These are phyloP conservation scores for Graphium sp. DNA, from an alignment of 2,329 filamentous ascomycete genomes.

Conservation along the genomic window DNA sequence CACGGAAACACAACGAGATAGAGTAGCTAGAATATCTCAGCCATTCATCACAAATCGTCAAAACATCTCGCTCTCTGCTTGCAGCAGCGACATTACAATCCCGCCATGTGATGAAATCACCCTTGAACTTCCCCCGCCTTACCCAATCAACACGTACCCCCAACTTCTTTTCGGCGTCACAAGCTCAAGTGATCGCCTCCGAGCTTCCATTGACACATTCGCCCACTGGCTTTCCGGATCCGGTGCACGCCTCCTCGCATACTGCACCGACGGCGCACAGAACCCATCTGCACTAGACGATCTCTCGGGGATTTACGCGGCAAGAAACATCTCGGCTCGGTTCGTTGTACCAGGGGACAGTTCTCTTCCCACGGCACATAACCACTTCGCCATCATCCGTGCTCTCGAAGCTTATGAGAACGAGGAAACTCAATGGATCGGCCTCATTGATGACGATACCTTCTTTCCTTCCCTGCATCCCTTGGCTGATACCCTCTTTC, in stretches of 20 bases:
- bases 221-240: conserved; percentile 37
- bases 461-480: conserved; percentile 40
- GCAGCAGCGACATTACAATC: conserved; percentile 10
- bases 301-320: conserved; percentile 12
- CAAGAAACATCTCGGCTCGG: conserved; percentile 15
- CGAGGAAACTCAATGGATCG: conserved; percentile 32
- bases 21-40: conserved; percentile 17
- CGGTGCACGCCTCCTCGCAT: conserved; percentile 30
- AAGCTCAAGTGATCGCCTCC: conserved; percentile 30
- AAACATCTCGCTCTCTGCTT: conserved; percentile 12
- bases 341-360: conserved; percentile 16
- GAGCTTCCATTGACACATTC: conserved; percentile 31
- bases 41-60: conserved; percentile 18
- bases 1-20: conserved; percentile 15
- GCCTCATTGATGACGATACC: conserved; percentile 45
- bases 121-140: conserved; percentile 26
- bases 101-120: conserved; percentile 22
- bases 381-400: conserved; percentile 38
- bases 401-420: conserved; percentile 26
- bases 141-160: conserved; percentile 22
- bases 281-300: conserved; percentile 14
- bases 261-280: conserved; percentile 24
- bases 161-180: conserved; percentile 42
- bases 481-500: conserved; percentile 26
- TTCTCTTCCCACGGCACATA: conserved; percentile 26